Percentiles rank a stretch among this genome's conserved stretches.
Conservation (phyloP, 352 stramenopile genomes). For the Phytopythium mirpurense region DNA sequence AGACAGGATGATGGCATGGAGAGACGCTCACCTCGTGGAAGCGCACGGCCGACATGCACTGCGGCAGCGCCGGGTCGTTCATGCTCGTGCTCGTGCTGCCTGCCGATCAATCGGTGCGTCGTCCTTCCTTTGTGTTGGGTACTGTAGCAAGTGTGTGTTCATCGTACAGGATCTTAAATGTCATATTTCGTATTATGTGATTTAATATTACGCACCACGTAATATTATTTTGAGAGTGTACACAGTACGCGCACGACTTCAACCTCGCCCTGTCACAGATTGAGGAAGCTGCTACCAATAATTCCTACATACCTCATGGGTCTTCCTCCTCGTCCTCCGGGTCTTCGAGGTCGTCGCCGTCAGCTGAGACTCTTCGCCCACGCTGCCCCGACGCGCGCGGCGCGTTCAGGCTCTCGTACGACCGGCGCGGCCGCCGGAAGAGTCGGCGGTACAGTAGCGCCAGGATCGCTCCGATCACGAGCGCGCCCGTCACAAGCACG, state of each 20-base stretch:
- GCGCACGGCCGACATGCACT: constrained; percentile 53
- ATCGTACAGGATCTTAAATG: no score
- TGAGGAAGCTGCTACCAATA: no score
- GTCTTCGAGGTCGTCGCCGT: constrained; percentile 24
- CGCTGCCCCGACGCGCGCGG: constrained; percentile 10
- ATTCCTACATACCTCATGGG: no score
- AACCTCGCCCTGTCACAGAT: no score
- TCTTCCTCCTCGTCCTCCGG: constrained; percentile 26
- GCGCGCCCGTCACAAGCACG: constrained; percentile 49
- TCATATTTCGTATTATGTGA: no score
- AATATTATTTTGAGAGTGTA: no score
- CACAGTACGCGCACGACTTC: no score
- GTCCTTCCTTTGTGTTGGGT: no score
- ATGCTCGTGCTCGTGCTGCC: constrained; percentile 9
- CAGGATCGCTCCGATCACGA: constrained; percentile 58
- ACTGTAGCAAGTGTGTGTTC: no score
- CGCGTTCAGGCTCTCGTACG: constrained; percentile 73
- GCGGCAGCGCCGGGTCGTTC: constrained; percentile 38
- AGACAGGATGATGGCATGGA: neutral
- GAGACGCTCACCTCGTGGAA: constrained; percentile 47
- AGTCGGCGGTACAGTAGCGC: constrained; percentile 68
- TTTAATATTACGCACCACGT: no score
- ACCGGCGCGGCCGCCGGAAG: constrained; percentile 44
- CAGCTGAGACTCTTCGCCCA: constrained; percentile 16
- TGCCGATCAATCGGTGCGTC: no score